Evolutionary conservation across 129 eudicot species (phyloP).

Genomic region (Smallanthus sonchifolius): DNA sequence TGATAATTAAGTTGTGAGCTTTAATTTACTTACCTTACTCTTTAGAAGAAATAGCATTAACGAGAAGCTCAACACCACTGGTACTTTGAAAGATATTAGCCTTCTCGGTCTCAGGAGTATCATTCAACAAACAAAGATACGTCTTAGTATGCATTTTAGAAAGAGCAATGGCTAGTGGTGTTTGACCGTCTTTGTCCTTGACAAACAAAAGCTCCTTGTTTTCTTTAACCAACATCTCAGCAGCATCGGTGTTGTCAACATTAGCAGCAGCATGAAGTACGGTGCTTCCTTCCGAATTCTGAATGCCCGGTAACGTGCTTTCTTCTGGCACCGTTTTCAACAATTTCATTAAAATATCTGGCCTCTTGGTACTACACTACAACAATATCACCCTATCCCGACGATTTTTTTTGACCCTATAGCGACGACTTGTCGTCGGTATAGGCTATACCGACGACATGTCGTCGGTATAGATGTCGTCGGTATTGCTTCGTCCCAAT

Average conservation of each 20-base stretch:
- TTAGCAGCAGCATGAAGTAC: slow-evolving; percentile 14
- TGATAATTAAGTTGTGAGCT: too few relatives aligned
- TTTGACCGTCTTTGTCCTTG: neutral
- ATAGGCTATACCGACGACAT: too few relatives aligned
- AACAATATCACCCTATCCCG: too few relatives aligned
- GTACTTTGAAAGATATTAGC: neutral
- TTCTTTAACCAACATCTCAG: neutral
- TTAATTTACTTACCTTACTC: slow-evolving; percentile 4
- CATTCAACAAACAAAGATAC: neutral
- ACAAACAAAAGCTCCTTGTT: neutral
- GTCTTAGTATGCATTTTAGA: neutral
- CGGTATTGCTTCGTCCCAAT: too few relatives aligned
- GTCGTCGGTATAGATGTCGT: too few relatives aligned
- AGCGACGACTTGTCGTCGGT: too few relatives aligned
- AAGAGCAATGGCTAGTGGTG: neutral
- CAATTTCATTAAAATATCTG: neutral
- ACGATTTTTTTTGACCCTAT: too few relatives aligned
- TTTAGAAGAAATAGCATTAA: neutral
- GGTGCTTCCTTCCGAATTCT: slow-evolving; percentile 12
- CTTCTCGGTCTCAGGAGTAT: neutral
- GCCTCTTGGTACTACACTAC: neutral
- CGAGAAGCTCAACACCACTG: neutral
- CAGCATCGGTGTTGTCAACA: slow-evolving; percentile 8
- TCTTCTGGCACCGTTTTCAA: neutral
- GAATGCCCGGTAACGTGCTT: neutral